Evolutionary conservation across 2,329 filamentous ascomycete species (phyloP).

Genomic region (Fusarium penzigii): DNA sequence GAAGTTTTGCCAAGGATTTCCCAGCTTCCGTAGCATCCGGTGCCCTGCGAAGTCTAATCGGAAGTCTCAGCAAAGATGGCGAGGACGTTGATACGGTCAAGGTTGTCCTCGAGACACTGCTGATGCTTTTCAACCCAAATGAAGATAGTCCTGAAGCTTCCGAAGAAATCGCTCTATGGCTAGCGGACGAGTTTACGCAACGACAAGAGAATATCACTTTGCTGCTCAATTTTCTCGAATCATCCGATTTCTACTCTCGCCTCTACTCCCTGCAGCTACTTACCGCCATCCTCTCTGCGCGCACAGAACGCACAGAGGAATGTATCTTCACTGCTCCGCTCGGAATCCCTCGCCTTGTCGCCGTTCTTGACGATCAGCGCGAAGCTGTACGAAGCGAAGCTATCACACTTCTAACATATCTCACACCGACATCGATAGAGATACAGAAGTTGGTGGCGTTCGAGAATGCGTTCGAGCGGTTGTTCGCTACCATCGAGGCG

Average conservation of each 20-base stretch:
- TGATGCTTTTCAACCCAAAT: conserved; percentile 83
- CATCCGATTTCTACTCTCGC: conserved; percentile 84
- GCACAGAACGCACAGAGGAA: conserved; percentile 91
- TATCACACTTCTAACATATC: conserved; percentile 80
- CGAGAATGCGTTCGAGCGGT: conserved; percentile 85
- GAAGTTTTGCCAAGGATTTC: conserved; percentile 95
- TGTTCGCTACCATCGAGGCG: conserved; percentile 77
- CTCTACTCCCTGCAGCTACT: conserved; percentile 90
- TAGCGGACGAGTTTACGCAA: conserved; percentile 97
- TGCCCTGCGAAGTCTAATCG: conserved; percentile 85
- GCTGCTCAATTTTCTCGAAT: conserved; percentile 85
- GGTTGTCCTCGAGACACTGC: conserved; percentile 87
- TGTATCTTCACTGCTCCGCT: conserved; percentile 87
- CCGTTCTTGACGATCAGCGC: conserved; percentile 77
- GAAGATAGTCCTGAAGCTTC: conserved; percentile 83
- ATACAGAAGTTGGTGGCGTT: conserved; percentile 96
- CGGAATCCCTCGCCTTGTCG: conserved; percentile 83
- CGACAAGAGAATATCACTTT: conserved; percentile 94
- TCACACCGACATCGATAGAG: conserved; percentile 84
- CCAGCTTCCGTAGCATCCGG: conserved; percentile 94
- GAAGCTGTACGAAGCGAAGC: conserved; percentile 89
- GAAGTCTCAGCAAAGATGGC: conserved; percentile 79
- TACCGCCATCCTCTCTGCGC: conserved; percentile 78
- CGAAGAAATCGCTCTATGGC: conserved; percentile 92
- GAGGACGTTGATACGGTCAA: conserved; percentile 97